These are phyloP conservation scores for Noccaea caerulescens DNA, from an alignment of 345 rosid genomes.

Conservation along the genomic window DNA sequence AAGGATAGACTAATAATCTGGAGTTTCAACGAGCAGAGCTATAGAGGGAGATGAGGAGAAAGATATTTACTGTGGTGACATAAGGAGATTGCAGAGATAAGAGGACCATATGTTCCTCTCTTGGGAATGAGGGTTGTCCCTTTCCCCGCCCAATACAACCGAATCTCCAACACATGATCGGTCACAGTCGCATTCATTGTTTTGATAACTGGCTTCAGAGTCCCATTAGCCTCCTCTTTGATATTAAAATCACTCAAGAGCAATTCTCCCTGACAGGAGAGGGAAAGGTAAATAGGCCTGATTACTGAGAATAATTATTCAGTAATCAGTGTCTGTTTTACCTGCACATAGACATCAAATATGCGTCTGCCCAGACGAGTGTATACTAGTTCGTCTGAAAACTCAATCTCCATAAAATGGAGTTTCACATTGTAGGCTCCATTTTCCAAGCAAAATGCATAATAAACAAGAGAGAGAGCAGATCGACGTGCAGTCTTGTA, in stretches of 20 bases:
- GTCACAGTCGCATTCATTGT: constrained; percentile 29
- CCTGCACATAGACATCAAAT: constrained; percentile 70
- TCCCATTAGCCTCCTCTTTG: constrained; percentile 48
- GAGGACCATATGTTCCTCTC: constrained; percentile 60
- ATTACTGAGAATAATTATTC: not conserved
- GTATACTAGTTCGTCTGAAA: constrained; percentile 45
- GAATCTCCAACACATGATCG: constrained; percentile 51
- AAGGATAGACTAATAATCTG: too few species aligned
- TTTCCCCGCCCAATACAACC: constrained; percentile 60
- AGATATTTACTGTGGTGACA: constrained; percentile 41
- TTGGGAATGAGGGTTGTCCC: constrained; percentile 52
- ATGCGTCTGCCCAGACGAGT: constrained; percentile 54
- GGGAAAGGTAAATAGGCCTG: too few species aligned
- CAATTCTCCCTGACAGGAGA: constrained; percentile 6
- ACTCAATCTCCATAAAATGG: constrained; percentile 65
- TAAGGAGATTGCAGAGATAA: constrained; percentile 66
- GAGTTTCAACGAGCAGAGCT: too few species aligned
- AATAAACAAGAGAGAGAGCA: constrained; percentile 63
- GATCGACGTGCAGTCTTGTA: constrained; percentile 60
- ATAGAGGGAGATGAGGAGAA: too few species aligned
- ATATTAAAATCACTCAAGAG: constrained; percentile 55
- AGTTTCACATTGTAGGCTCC: constrained; percentile 61
- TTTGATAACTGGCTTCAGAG: constrained; percentile 34
- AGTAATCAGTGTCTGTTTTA: not conserved
- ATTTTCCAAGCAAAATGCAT: constrained; percentile 60